Evolutionary conservation across 2,329 filamentous ascomycete species (phyloP).

Genomic region (Diaporthe sp.): DNA sequence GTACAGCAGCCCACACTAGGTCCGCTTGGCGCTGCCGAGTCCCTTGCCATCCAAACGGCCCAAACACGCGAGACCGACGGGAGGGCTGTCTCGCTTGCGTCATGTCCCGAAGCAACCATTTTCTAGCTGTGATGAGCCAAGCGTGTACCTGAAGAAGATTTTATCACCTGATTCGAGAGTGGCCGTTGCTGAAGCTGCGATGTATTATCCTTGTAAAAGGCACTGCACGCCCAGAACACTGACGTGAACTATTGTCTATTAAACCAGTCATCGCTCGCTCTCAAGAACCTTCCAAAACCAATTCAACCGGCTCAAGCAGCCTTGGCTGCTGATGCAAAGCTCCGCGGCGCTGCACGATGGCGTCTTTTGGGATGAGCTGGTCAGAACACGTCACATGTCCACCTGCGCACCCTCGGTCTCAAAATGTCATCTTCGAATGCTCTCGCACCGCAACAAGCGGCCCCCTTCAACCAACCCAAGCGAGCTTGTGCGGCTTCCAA

Average conservation of each 20-base stretch:
- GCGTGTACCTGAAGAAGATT: not conserved
- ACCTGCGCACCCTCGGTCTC: not conserved
- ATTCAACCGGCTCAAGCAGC: not conserved
- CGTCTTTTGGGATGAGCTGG: not conserved
- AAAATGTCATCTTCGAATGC: not conserved
- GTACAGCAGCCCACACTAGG: conserved; percentile 1
- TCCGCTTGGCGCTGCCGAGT: conserved; percentile 30
- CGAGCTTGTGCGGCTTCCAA: not conserved
- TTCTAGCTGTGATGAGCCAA: too few species aligned
- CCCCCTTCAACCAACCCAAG: not conserved
- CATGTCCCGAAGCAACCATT: not conserved
- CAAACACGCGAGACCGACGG: conserved; percentile 24
- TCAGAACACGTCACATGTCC: not conserved
- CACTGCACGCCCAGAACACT: not conserved
- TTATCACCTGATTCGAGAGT: not conserved
- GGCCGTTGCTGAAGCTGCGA: not conserved
- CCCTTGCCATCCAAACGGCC: not conserved
- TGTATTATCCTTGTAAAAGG: not conserved
- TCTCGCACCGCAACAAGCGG: not conserved
- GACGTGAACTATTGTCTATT: not conserved
- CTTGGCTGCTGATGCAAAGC: not conserved
- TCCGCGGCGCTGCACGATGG: too few species aligned
- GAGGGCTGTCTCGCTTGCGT: conserved; percentile 9
- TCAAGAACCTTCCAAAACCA: not conserved
- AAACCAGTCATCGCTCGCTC: not conserved